phyloP scores from a whole-genome alignment of 257 asterid species.

The Ophiorrhiza pumila region DNA sequence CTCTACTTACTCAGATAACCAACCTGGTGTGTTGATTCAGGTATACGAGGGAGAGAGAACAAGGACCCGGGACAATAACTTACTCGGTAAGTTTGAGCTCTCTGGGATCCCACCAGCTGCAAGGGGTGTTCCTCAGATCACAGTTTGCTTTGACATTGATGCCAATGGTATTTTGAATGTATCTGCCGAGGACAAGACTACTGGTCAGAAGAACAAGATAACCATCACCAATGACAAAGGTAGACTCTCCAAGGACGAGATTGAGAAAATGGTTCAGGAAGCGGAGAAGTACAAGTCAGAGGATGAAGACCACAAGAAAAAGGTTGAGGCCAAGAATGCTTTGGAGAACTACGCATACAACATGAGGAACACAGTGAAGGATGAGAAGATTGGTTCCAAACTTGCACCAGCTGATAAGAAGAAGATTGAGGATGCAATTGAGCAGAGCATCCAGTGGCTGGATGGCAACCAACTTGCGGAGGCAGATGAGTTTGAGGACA shows the following conservation, averaged over 20 bases:
- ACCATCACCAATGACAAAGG: slow-evolving; percentile 89
- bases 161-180: slow-evolving; percentile 78
- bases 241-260: slow-evolving; percentile 72
- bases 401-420: slow-evolving; percentile 56
- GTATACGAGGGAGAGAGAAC: slow-evolving; percentile 79
- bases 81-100: slow-evolving; percentile 75
- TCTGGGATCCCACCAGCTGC: slow-evolving; percentile 89
- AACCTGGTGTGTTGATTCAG: slow-evolving; percentile 83
- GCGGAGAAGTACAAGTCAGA: slow-evolving; percentile 83
- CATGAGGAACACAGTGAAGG: slow-evolving; percentile 85
- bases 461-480: slow-evolving; percentile 74
- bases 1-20: slow-evolving; percentile 79
- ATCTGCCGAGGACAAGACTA: slow-evolving; percentile 85
- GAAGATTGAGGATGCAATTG: slow-evolving; percentile 71
- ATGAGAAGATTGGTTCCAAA: slow-evolving; percentile 73
- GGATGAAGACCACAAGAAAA: slow-evolving; percentile 86
- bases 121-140: slow-evolving; percentile 79
- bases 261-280: slow-evolving; percentile 84
- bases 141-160: slow-evolving; percentile 78
- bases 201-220: slow-evolving; percentile 88
- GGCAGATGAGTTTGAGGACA: slow-evolving; percentile 79
- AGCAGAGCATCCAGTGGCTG: slow-evolving; percentile 56
- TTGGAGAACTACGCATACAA: slow-evolving; percentile 78
- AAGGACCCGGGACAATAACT: slow-evolving; percentile 69
- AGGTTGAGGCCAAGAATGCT: slow-evolving; percentile 73